Base-by-base conservation (phyloP, 176 grass and related monocot genomes). In the Aegilops umbellulata region DNA sequence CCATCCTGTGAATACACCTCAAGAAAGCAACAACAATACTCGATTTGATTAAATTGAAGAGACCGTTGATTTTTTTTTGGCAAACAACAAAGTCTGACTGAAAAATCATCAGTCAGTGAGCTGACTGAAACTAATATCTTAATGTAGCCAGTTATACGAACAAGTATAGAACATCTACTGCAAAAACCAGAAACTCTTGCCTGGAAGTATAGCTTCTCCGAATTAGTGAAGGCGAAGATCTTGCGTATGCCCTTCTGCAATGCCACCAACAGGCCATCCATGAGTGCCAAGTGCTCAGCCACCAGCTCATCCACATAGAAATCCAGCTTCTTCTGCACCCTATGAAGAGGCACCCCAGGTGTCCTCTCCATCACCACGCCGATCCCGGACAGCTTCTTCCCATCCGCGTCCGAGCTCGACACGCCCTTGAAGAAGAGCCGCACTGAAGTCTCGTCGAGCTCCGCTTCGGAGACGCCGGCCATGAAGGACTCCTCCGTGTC, bases 401-500 rank as follows among this genome's bases (percentile, higher is more conserved):
- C 92, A 15, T 89, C 84, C 0, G 72, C 62, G 74, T 97, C 92
- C 0, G 83, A 24, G 82, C 67, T 46, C 2, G 97, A 99, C 25
- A 97, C 94, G 1, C 97, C 97, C 85, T 99, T 99, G 83, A 99
- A 99, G 85, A 97, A 97, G 73, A 99, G 80, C 12, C 94, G 89
- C 62, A 94, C 89, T 0, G 94, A 95, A 38, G 77, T 83, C 85
- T 97, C 97, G 12, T 97, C 94, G 7, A 98, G 93, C 61, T 92
- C 85, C 58, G 87, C 97, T 61, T 90, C 88, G 0, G 82, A 38
- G 57, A 95, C 30, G 7, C 89, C 84, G 2, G 85, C 77, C 0
- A 77, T 91, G 79, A 97, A 94, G 30, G 94, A 99, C 42, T 99
- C 97, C 83, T 99, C 94, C 0, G 97, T 93, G 70, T 97, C 97